Percentiles rank a stretch among this genome's conserved stretches.
Evolutionary conservation across 2,329 filamentous ascomycete genomes (phyloP).

Genomic region (Cyanodermella asteris): DNA sequence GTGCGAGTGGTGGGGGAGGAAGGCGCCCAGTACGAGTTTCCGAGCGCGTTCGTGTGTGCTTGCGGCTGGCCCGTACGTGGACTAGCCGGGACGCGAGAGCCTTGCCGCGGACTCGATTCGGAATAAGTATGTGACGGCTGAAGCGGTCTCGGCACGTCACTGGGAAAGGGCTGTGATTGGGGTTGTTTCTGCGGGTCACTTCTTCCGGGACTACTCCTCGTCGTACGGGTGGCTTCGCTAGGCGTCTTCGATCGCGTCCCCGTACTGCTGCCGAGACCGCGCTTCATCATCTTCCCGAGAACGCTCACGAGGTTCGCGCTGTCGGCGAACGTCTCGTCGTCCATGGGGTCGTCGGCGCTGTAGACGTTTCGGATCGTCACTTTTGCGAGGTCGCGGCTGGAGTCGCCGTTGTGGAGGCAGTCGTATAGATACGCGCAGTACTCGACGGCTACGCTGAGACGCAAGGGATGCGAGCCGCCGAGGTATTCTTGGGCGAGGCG

Average conservation of each 20-base stretch:
- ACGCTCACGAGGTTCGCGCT: conserved; percentile 73
- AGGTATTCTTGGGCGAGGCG: conserved; percentile 52
- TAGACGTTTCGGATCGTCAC: conserved; percentile 79
- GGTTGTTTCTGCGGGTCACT: background rate
- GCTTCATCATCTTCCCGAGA: conserved; percentile 68
- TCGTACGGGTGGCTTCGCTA: conserved; percentile 2
- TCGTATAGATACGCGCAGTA: conserved; percentile 87
- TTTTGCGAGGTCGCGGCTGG: conserved; percentile 54
- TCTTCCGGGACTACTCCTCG: conserved; percentile 2
- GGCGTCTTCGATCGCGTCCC: conserved; percentile 2
- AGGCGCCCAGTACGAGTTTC: too few relatives aligned
- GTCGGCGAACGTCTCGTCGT: conserved; percentile 86
- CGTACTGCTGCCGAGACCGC: conserved; percentile 5
- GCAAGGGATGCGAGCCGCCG: conserved; percentile 72
- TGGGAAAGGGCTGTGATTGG: background rate
- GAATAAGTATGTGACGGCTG: background rate
- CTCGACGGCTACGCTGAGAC: conserved; percentile 76
- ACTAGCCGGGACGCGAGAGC: too few relatives aligned
- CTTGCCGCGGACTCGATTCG: background rate
- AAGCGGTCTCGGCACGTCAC: background rate
- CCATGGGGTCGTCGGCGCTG: conserved; percentile 74
- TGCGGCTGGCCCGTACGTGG: too few relatives aligned
- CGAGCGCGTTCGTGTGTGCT: too few relatives aligned
- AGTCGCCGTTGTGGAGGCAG: conserved; percentile 62
- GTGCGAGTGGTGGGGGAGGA: too few relatives aligned